A percentile compares a stretch with the other conserved stretches of the same genome.
phyloP scores from a whole-genome alignment of 164 flowering plant genomes.

The Houttuynia cordata region DNA sequence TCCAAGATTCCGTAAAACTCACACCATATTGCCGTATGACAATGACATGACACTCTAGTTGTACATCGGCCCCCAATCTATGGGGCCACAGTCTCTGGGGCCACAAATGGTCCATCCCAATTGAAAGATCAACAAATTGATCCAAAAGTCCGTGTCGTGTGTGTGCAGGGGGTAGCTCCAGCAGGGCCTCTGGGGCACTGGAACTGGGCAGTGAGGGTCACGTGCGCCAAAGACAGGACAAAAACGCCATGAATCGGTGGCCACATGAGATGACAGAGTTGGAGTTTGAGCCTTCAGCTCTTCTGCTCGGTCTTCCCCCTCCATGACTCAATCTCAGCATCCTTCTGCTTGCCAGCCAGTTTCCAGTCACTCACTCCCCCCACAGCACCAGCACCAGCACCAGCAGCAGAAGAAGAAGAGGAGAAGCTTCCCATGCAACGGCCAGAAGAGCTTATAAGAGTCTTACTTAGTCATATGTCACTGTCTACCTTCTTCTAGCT shows the following conservation, averaged over 20 bases:
- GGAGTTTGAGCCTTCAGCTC: not conserved
- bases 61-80: too few relatives aligned
- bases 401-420: too few relatives aligned
- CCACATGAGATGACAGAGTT: not conserved
- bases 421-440: not conserved
- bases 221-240: not conserved
- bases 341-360: not conserved
- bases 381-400: not conserved
- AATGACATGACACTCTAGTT: too few relatives aligned
- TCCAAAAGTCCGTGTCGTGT: too few relatives aligned
- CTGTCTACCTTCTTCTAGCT: not conserved
- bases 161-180: too few relatives aligned
- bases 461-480: not conserved
- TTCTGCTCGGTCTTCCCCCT: not conserved
- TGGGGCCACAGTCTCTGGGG: too few relatives aligned
- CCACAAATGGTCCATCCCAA: too few relatives aligned
- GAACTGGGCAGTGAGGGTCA: too few relatives aligned
- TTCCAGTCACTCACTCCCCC: not conserved
- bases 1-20: not conserved
- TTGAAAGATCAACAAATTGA: too few relatives aligned
- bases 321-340: slow-evolving; percentile 5
- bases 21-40: too few relatives aligned
- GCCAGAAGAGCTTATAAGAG: not conserved
- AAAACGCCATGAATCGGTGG: not conserved
- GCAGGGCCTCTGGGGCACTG: too few relatives aligned